Conservation (phyloP, 192 early-diverging fungal species). For the Coemansia biformis region DNA sequence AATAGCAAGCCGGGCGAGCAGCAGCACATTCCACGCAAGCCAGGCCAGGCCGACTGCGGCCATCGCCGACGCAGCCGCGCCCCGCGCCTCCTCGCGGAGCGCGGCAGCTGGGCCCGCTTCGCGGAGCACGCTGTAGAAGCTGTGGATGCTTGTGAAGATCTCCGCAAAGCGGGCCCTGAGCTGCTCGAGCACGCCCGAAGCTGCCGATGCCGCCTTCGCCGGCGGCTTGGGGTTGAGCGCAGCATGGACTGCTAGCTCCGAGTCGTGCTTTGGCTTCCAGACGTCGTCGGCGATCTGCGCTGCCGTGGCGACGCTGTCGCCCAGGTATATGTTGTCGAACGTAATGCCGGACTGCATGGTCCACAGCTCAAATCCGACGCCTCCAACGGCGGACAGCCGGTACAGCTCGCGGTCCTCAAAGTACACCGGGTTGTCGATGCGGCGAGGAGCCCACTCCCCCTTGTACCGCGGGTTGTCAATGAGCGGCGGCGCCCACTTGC, state of each 20-base stretch:
- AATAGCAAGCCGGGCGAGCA: conserved; percentile 14
- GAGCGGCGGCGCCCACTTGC: conserved; percentile 78
- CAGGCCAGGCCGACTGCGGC: conserved; percentile 23
- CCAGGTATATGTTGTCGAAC: conserved; percentile 91
- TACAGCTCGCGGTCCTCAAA: conserved; percentile 75
- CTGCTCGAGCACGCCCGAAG: conserved; percentile 11
- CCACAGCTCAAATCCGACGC: conserved; percentile 90
- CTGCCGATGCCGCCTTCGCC: conserved; percentile 6
- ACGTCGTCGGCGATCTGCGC: conserved; percentile 66
- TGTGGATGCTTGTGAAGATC: conserved; percentile 18
- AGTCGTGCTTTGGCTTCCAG: conserved; percentile 69
- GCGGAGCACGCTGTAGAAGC: conserved; percentile 14
- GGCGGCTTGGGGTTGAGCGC: conserved; percentile 30
- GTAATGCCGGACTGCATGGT: conserved; percentile 83
- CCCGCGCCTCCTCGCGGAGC: conserved; percentile 23
- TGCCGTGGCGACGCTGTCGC: conserved; percentile 64
- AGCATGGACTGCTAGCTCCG: conserved; percentile 53
- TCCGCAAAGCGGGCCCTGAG: conserved; percentile 30
- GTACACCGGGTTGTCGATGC: conserved; percentile 79
- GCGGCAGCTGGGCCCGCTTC: conserved; percentile 20
- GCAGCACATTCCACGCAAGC: conserved; percentile 31
- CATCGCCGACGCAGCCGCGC: conserved; percentile 32
- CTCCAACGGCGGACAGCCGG: conserved; percentile 73
- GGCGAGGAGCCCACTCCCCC: conserved; percentile 79
- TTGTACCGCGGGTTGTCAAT: conserved; percentile 93